Evolutionary conservation across 495 filamentous ascomycete genomes (phyloP), one percentile per base, ranked within the genome.

Genomic region (Oleoguttula mirabilis): DNA sequence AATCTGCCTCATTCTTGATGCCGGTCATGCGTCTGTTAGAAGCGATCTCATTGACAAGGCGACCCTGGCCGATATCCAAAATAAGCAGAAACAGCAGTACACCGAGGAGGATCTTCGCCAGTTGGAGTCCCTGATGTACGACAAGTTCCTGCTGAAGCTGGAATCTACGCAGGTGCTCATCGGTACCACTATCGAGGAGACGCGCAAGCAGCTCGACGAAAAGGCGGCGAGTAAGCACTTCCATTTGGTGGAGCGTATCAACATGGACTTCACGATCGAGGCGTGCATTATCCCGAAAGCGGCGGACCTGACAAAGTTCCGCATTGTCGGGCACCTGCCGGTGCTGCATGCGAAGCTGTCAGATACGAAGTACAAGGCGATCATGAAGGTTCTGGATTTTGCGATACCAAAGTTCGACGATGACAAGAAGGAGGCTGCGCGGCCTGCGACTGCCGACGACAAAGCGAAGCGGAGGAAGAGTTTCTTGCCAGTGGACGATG

Each of bases 351-450:
- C 84, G 21, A 86, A 78, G 0, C 79, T 87, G 27, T 94, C 87
- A 0, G 90, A 98, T 54, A 79, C 77, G 30, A 98, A 96, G 59
- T 98, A 98, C 60, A 96, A 94, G 62, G 84, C 75, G 5, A 56
- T 96, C 38, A 96, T 98, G 92, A 88, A 80, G 52, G 66, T 98
- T 37, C 87, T 98, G 45, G 88, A 95, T 50, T 84, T 95, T 40
- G 88, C 90, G 2, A 84, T 96, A 47, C 90, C 90, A 4, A 84
- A 82, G 32, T 78, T 94, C 41, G 76, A 76, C 27, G 72, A 67
- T 31, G 47, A 25, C 41, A 66, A 43, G 43, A 47, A 56, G 25
- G 40, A 44, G 3, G 32, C 39, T 3, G 39, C 54, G 16, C 42
- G 43, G 22, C 28, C 45, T 5, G 58, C 48, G 27, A 36, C 15